Conservation (phyloP, 2,329 filamentous ascomycete species). For the Geosmithia putterillii region DNA sequence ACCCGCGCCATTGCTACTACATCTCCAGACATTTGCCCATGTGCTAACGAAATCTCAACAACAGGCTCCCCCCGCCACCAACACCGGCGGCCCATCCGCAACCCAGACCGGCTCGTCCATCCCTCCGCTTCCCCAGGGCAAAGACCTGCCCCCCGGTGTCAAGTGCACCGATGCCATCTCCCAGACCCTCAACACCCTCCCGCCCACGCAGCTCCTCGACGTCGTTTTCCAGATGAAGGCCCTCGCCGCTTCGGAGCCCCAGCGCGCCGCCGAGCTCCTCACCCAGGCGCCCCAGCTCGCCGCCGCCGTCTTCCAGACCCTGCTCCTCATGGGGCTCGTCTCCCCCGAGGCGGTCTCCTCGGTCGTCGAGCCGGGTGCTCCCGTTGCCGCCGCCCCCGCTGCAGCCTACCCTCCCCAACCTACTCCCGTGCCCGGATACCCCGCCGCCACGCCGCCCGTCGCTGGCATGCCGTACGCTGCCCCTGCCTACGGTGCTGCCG, state of each 20-base stretch:
- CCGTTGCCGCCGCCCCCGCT: slow-evolving; percentile 15
- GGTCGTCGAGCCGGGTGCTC: slow-evolving; percentile 55
- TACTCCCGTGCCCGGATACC: slow-evolving; percentile 19
- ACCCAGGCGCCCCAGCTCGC: slow-evolving; percentile 82
- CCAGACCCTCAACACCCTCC: slow-evolving; percentile 74
- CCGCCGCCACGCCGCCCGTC: slow-evolving; percentile 34
- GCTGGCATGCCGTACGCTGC: slow-evolving; percentile 31
- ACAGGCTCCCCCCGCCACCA: slow-evolving; percentile 9
- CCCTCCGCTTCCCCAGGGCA: slow-evolving; percentile 72
- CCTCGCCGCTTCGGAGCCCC: slow-evolving; percentile 69
- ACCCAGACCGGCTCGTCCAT: slow-evolving; percentile 40
- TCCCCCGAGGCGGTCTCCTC: slow-evolving; percentile 72
- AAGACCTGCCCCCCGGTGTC: slow-evolving; percentile 71
- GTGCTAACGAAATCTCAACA: slow-evolving; percentile 6
- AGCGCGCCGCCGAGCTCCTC: slow-evolving; percentile 74
- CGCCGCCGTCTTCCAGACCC: slow-evolving; percentile 89
- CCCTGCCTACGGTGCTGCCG: slow-evolving; percentile 22
- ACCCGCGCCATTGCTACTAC: slow-evolving; percentile 7
- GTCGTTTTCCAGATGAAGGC: slow-evolving; percentile 92
- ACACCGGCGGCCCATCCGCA: slow-evolving; percentile 15
- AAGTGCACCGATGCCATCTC: slow-evolving; percentile 86
- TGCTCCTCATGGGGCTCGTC: slow-evolving; percentile 85
- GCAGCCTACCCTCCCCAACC: slow-evolving; percentile 20
- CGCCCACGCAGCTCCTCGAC: slow-evolving; percentile 80
- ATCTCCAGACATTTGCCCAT: background rate